Percentiles rank a stretch among this genome's conserved stretches.
Evolutionary conservation across 192 early-diverging fungal species (phyloP).

Genomic region (Umbelopsis sp.): DNA sequence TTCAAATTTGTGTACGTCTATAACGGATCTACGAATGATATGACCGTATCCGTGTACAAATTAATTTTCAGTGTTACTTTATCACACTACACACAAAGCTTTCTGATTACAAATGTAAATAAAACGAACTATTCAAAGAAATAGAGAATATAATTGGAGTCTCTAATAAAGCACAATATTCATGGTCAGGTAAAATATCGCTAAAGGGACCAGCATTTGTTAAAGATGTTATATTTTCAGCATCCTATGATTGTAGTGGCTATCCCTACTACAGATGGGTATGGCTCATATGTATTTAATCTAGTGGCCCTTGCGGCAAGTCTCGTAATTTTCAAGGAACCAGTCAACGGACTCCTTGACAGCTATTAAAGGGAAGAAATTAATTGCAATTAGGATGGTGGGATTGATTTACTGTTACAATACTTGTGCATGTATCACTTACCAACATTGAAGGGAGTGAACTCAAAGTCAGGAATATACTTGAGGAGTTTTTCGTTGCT

Average conservation of each 20-base stretch:
- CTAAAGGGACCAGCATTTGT: not conserved
- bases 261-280: not conserved
- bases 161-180: too few species aligned
- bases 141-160: too few species aligned
- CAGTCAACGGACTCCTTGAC: slow-evolving; percentile 71
- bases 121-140: too few species aligned
- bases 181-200: too few species aligned
- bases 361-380: slow-evolving; percentile 37
- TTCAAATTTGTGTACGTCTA: too few species aligned
- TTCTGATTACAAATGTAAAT: too few species aligned
- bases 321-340: slow-evolving; percentile 74
- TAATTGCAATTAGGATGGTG: not conserved
- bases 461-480: slow-evolving; percentile 74
- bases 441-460: slow-evolving; percentile 77
- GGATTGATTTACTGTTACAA: not conserved
- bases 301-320: slow-evolving; percentile 47
- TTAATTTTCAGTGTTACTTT: too few species aligned
- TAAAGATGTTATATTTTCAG: not conserved
- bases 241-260: not conserved
- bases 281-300: slow-evolving; percentile 6
- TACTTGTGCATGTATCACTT: not conserved
- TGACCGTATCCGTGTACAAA: too few species aligned
- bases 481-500: slow-evolving; percentile 74
- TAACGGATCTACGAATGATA: too few species aligned
- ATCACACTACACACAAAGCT: too few species aligned